Base-by-base conservation (phyloP, 106 monocot genomes). In the Hemerocallis citrina region DNA sequence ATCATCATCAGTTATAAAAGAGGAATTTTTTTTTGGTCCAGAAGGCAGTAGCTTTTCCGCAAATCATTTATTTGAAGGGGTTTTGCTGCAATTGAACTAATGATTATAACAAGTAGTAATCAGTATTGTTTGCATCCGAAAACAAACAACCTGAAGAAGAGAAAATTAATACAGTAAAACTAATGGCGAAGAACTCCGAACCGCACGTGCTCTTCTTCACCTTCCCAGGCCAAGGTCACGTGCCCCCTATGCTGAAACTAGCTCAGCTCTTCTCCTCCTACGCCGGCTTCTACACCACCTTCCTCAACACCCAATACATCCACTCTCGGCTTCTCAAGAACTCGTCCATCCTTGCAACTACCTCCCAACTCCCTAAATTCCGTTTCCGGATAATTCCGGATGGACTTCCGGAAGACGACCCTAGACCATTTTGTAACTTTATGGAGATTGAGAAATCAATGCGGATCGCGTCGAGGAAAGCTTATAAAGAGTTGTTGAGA, bases 311-410 rank as follows among this genome's bases (percentile, higher is more conserved):
- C 3, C 38, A 65, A 0, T 32, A 65, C 68, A 81, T 35, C 59
- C 72, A 64, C 33, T 6, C 7, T 23, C 74, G 61, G 28, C 61
- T 83, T 44, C 11, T 6, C 29, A 33, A 41, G 46, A 47, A 25
- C 66, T 73, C 73, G 38, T 0, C 31, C 0, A 25, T 57, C 21
- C 37, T 36, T 40, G 21, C 15, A 14, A 37, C 10, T 65, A 60
- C 6, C 62, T 77, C 13, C 4, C 34, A 13, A 8, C 17, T 22
- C 4, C 76, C 77, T 11, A 36, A n/a, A 2, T 69, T 85, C 64
- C 62, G 67, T 28, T 85, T 77, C 64, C 27, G 28, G 12, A 74
- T 77, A 33, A 77, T 85, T 62, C 59, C 85, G 15, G 85, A 85
- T 28, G 85, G 85, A 0, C 65, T 79, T 44, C 61, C 79, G 0